phyloP scores from a whole-genome alignment of 345 rosid genomes.

The Eutrema yunnanense region DNA sequence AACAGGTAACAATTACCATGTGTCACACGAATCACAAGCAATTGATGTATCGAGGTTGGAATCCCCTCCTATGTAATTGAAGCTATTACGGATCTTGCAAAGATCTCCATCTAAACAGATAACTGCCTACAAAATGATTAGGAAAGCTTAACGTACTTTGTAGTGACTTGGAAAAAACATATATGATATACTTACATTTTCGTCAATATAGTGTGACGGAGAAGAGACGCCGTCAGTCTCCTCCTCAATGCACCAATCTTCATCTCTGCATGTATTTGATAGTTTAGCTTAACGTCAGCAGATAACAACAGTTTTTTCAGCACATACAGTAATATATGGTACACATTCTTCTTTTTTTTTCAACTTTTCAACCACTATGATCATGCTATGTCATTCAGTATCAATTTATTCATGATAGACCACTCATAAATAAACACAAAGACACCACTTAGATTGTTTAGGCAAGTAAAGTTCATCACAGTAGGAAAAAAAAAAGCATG shows the following conservation, averaged over 20 bases:
- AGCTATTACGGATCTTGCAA: constrained; percentile 70
- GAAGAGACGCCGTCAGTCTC: constrained; percentile 62
- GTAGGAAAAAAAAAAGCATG: neutral
- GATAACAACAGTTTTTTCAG: constrained; percentile 1
- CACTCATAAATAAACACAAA: neutral
- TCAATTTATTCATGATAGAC: neutral
- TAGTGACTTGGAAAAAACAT: constrained; percentile 17
- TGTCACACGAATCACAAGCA: constrained; percentile 97
- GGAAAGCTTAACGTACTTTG: constrained; percentile 27
- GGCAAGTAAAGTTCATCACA: neutral
- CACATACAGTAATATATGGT: neutral
- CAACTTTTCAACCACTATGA: neutral
- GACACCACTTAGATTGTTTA: neutral
- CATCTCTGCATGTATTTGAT: constrained; percentile 65
- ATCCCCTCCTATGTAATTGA: constrained; percentile 46
- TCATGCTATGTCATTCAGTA: neutral
- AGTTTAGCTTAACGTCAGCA: neutral
- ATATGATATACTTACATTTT: constrained; percentile 64
- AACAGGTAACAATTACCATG: constrained; percentile 52
- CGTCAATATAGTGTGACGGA: constrained; percentile 93
- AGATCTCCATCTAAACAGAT: constrained; percentile 94
- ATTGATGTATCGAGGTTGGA: constrained; percentile 85
- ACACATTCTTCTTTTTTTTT: neutral
- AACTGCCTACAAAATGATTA: constrained; percentile 81
- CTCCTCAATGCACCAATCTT: constrained; percentile 75